These are phyloP conservation scores for Penicillium waksmanii DNA, from an alignment of 495 filamentous ascomycete genomes.

Conservation along the genomic window DNA sequence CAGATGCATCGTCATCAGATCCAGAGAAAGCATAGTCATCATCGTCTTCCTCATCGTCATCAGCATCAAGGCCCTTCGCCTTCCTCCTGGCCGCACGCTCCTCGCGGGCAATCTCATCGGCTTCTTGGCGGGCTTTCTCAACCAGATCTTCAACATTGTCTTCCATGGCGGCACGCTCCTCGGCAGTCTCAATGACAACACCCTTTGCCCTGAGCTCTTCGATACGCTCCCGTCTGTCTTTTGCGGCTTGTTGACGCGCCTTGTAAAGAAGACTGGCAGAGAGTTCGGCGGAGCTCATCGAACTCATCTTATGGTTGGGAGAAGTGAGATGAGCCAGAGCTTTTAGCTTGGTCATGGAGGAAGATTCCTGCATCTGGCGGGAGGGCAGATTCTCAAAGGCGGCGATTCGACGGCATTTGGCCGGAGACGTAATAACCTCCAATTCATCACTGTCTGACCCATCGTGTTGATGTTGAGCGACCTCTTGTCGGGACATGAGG, in stretches of 20 bases:
- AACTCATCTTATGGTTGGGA: constrained; percentile 55
- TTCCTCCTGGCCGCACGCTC: constrained; percentile 72
- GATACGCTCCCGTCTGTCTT: constrained; percentile 78
- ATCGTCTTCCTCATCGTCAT: constrained; percentile 66
- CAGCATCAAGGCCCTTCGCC: constrained; percentile 54
- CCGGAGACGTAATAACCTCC: constrained; percentile 57
- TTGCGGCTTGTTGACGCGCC: constrained; percentile 77
- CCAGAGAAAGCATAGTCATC: constrained; percentile 58
- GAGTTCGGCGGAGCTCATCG: constrained; percentile 71
- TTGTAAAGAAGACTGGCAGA: constrained; percentile 66
- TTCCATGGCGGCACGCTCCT: constrained; percentile 80
- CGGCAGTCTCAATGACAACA: constrained; percentile 79
- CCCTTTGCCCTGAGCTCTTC: constrained; percentile 77
- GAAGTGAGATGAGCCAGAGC: constrained; percentile 75
- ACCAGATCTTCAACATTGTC: constrained; percentile 85
- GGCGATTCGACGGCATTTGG: constrained; percentile 47
- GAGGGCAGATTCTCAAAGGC: constrained; percentile 72
- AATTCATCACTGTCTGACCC: constrained; percentile 74
- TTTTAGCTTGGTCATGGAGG: constrained; percentile 68
- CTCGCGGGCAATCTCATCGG: constrained; percentile 72
- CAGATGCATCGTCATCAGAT: constrained; percentile 53
- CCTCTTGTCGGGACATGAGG: constrained; percentile 39
- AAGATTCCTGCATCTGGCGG: constrained; percentile 59
- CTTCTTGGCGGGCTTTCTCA: constrained; percentile 80
- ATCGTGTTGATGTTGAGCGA: constrained; percentile 44